Conservation (phyloP, 805 yeast genomes). For the Candida golubevii region DNA sequence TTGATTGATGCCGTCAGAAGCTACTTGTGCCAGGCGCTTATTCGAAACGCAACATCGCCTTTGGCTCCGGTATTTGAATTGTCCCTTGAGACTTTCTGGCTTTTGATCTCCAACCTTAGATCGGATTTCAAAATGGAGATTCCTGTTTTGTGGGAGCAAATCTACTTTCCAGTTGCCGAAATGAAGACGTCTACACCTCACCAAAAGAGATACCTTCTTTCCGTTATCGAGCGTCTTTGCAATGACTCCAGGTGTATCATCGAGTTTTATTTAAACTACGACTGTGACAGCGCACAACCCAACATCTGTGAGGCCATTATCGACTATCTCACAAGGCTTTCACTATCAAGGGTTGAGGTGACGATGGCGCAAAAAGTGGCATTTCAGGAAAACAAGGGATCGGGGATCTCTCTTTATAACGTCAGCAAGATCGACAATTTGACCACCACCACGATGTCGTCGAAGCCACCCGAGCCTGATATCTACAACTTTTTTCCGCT, state of each 20-base stretch:
- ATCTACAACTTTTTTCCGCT: slow-evolving; percentile 55
- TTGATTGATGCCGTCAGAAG: slow-evolving; percentile 80
- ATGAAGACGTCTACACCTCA: slow-evolving; percentile 88
- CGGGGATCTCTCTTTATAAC: slow-evolving; percentile 70
- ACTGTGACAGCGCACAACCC: slow-evolving; percentile 78
- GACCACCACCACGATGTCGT: slow-evolving; percentile 61
- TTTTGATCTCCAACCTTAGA: slow-evolving; percentile 76
- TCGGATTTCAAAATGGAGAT: slow-evolving; percentile 88
- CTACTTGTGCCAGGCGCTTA: slow-evolving; percentile 73
- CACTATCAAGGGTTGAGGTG: slow-evolving; percentile 67
- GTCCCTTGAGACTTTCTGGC: slow-evolving; percentile 90
- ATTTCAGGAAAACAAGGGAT: slow-evolving; percentile 35
- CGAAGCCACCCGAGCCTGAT: slow-evolving; percentile 54
- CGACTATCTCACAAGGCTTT: slow-evolving; percentile 68
- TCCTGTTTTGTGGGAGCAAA: slow-evolving; percentile 88
- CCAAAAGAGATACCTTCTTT: slow-evolving; percentile 83
- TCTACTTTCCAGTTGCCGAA: slow-evolving; percentile 91
- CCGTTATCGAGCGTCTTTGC: slow-evolving; percentile 76
- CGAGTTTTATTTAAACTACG: slow-evolving; percentile 91
- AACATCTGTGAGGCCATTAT: slow-evolving; percentile 82
- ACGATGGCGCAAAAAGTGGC: slow-evolving; percentile 62
- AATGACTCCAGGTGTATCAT: slow-evolving; percentile 86
- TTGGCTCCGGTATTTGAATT: slow-evolving; percentile 89
- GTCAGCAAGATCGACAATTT: slow-evolving; percentile 70
- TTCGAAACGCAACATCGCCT: slow-evolving; percentile 90